Evolutionary conservation across 1,284 basidiomycete species (phyloP).

Genomic region (Ceratobasidium papillatum): DNA sequence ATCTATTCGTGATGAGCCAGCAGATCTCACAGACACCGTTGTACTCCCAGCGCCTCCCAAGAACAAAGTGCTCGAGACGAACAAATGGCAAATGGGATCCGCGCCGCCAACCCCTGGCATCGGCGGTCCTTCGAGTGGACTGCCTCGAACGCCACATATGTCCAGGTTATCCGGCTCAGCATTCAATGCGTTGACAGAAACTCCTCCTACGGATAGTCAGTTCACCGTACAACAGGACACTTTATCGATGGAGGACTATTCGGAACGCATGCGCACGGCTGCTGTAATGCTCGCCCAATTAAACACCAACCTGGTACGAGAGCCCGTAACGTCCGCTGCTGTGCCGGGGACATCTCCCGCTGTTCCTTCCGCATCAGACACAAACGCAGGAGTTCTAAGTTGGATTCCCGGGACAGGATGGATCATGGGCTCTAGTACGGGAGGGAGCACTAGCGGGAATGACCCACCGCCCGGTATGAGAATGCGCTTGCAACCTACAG

Average conservation of each 20-base stretch:
- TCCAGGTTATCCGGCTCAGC: conserved; percentile 6
- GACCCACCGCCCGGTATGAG: conserved; percentile 55
- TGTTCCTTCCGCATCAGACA: conserved; percentile 43
- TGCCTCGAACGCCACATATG: conserved; percentile 41
- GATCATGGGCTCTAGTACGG: conserved; percentile 55
- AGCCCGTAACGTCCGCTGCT: conserved; percentile 49
- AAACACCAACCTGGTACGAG: conserved; percentile 78
- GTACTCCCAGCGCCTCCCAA: conserved; percentile 82
- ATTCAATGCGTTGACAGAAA: conserved; percentile 15
- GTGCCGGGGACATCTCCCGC: conserved; percentile 51
- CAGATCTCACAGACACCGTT: conserved; percentile 82
- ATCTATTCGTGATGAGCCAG: conserved; percentile 70
- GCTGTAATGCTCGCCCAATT: conserved; percentile 99
- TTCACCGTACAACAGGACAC: conserved; percentile 40
- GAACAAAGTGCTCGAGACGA: conserved; percentile 88
- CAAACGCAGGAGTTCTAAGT: conserved; percentile 52
- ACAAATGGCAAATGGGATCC: conserved; percentile 74
- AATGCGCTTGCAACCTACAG: conserved; percentile 75
- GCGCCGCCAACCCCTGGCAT: conserved; percentile 33
- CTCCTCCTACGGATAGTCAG: conserved; percentile 19
- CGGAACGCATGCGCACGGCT: conserved; percentile 96
- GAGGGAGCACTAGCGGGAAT: conserved; percentile 47
- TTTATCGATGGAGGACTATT: conserved; percentile 90
- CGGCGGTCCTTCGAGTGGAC: conserved; percentile 32
- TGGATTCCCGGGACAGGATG: conserved; percentile 75